These are phyloP conservation scores for Stagonosporopsis rhizophila DNA, from an alignment of 2,329 filamentous ascomycete genomes.

Conservation along the genomic window DNA sequence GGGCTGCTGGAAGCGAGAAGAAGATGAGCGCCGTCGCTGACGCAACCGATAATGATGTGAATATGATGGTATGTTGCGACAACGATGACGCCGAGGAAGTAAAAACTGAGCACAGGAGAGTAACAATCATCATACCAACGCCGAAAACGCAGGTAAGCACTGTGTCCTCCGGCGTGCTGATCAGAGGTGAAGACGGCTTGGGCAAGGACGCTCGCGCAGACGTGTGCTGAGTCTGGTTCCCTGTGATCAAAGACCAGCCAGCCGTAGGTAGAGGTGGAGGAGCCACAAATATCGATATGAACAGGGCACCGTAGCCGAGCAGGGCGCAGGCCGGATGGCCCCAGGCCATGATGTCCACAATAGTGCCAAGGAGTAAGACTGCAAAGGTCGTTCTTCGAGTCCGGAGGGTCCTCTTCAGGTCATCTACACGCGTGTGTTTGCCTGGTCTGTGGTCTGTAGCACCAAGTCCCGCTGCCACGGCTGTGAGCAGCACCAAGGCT, in stretches of 20 bases:
- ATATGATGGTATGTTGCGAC: slow-evolving; percentile 44
- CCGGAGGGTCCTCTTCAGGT: slow-evolving; percentile 43
- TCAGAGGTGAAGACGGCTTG: slow-evolving; percentile 45
- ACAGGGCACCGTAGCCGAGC: slow-evolving; percentile 57
- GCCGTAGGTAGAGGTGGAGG: slow-evolving; percentile 56
- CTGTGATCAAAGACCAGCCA: slow-evolving; percentile 42
- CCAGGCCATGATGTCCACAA: slow-evolving; percentile 44
- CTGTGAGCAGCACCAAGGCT: slow-evolving; percentile 59
- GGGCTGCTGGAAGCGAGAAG: slow-evolving; percentile 51
- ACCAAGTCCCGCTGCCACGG: slow-evolving; percentile 55
- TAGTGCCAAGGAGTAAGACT: slow-evolving; percentile 43
- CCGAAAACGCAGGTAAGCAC: slow-evolving; percentile 54
- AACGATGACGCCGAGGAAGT: slow-evolving; percentile 43
- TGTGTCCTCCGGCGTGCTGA: slow-evolving; percentile 50
- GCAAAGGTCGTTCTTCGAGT: slow-evolving; percentile 48
- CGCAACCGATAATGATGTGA: slow-evolving; percentile 52
- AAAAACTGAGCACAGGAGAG: slow-evolving; percentile 46
- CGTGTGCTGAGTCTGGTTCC: slow-evolving; percentile 27
- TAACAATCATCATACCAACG: slow-evolving; percentile 44
- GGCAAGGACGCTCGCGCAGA: slow-evolving; percentile 39
- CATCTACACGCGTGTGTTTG: slow-evolving; percentile 42
- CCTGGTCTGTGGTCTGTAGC: slow-evolving; percentile 40
- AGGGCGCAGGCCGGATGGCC: slow-evolving; percentile 37
- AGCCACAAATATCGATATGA: slow-evolving; percentile 55
- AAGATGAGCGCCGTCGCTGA: slow-evolving; percentile 53